Evolutionary conservation across 768 basidiomycete species (phyloP).

Genomic region (Mycena kentingensis): DNA sequence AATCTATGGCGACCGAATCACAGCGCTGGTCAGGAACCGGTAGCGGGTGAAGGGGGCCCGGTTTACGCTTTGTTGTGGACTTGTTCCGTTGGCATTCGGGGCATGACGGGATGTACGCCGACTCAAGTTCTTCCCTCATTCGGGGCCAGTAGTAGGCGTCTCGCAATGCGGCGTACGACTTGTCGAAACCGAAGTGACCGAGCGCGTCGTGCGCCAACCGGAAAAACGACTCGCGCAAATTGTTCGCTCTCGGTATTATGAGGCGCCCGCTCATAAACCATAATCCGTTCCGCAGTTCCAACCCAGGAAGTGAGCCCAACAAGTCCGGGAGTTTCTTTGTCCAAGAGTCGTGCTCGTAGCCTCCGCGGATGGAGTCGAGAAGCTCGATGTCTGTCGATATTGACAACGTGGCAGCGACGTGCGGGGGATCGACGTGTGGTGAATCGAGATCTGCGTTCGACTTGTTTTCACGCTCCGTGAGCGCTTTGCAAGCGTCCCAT

Average conservation of each 20-base stretch:
- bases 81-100: slow-evolving; percentile 37
- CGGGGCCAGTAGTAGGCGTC: slow-evolving; percentile 17
- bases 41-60: slow-evolving; percentile 28
- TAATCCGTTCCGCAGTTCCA: background rate
- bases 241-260: background rate
- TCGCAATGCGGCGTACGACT: slow-evolving; percentile 13
- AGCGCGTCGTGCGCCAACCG: slow-evolving; percentile 19
- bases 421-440: background rate
- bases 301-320: slow-evolving; percentile 1
- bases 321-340: slow-evolving; percentile 6
- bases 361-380: background rate
- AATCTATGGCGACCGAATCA: slow-evolving; percentile 17
- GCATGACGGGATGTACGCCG: slow-evolving; percentile 28
- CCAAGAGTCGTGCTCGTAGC: slow-evolving; percentile 10
- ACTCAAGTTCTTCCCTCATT: slow-evolving; percentile 8
- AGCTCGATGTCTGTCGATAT: background rate
- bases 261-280: slow-evolving; percentile 3
- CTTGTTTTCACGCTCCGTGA: no score
- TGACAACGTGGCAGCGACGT: background rate
- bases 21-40: slow-evolving; percentile 20
- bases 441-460: background rate
- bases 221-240: slow-evolving; percentile 10
- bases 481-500: no score
- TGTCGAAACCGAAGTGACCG: slow-evolving; percentile 23
- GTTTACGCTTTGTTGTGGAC: slow-evolving; percentile 3